A percentile compares a stretch with the other conserved stretches of the same genome.
phyloP scores from a whole-genome alignment of 2,329 filamentous ascomycete genomes.

The Fusarium cyanostomum region DNA sequence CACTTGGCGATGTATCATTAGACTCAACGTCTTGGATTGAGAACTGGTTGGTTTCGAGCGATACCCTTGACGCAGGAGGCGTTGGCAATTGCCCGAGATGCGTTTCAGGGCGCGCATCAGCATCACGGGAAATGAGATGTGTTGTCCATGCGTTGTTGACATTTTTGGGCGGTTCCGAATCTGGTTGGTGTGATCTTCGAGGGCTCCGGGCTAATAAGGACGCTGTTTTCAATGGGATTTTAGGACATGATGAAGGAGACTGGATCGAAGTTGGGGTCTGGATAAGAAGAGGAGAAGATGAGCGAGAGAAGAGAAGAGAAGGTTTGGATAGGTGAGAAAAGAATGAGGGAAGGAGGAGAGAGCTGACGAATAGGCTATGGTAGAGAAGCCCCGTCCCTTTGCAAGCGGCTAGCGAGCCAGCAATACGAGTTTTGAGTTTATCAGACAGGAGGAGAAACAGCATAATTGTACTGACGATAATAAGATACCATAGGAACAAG shows the following conservation, averaged over 20 bases:
- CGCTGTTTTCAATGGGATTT: not conserved
- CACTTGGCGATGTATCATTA: constrained; percentile 22
- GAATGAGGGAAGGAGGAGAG: constrained; percentile 6
- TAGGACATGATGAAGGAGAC: not conserved
- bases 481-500: no score
- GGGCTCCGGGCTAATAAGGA: not conserved
- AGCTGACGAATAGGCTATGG: constrained; percentile 16
- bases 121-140: constrained; percentile 7
- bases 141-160: constrained; percentile 14
- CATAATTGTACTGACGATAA: not conserved
- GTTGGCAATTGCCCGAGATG: not conserved
- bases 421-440: not conserved
- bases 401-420: not conserved
- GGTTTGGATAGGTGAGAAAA: not conserved
- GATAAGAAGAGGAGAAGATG: not conserved
- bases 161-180: constrained; percentile 19
- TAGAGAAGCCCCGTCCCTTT: constrained; percentile 24
- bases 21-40: constrained; percentile 13
- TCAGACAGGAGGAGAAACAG: not conserved
- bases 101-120: constrained; percentile 22
- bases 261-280: not conserved
- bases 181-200: not conserved
- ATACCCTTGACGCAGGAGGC: not conserved
- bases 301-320: not conserved
- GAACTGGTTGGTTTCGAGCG: constrained; percentile 7